Percentiles rank a stretch among this genome's conserved stretches.
Conservation (phyloP, 176 grass and related monocot genomes). For the Tuctoria greenei region DNA sequence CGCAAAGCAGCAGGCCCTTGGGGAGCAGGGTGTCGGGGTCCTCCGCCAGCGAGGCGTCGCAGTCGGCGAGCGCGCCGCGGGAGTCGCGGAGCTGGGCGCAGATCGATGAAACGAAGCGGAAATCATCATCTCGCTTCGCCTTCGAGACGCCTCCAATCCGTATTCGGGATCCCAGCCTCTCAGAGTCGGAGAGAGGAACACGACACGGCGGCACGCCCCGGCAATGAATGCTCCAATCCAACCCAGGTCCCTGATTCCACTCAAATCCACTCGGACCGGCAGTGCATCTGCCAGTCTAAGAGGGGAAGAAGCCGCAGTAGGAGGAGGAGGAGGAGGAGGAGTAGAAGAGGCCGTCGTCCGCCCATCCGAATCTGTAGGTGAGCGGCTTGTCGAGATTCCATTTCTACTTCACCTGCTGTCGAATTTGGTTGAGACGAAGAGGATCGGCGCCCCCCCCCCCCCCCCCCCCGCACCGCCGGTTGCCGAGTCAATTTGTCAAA, state of each 20-base stretch:
- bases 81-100: slow-evolving; percentile 25
- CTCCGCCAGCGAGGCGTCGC: slow-evolving; percentile 48
- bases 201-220: background rate
- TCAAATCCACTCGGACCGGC: background rate
- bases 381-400: background rate
- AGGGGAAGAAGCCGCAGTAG: background rate
- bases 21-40: slow-evolving; percentile 58
- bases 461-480: background rate
- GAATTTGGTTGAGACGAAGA: background rate
- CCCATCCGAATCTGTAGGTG: slow-evolving; percentile 13
- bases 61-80: slow-evolving; percentile 57
- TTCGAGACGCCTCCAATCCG: slow-evolving; percentile 20
- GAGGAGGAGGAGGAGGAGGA: no score
- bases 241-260: background rate
- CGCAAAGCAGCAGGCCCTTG: slow-evolving; percentile 68
- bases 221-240: background rate
- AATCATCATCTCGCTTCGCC: background rate
- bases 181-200: background rate
- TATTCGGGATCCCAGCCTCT: background rate
- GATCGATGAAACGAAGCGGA: background rate
- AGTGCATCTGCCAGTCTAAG: background rate
- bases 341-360: background rate
- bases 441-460: no score
- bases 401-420: background rate
- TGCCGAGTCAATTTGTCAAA: background rate